Base-by-base conservation (phyloP, 2,329 filamentous ascomycete species). In the Fusarium tuaranense region DNA sequence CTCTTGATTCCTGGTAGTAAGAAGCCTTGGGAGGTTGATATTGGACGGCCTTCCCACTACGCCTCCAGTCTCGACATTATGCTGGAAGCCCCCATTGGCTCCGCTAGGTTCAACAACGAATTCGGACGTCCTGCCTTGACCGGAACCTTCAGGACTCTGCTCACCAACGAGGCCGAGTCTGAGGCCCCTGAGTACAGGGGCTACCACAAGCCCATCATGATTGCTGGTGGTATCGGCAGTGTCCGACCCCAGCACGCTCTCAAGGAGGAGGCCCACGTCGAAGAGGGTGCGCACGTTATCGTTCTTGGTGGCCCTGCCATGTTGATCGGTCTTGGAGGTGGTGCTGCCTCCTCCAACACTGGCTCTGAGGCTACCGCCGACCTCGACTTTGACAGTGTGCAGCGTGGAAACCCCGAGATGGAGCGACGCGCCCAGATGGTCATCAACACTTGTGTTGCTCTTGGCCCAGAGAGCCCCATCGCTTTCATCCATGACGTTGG, bases 181-280 rank as follows among this genome's bases (percentile, higher is more conserved):
- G 81, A 82, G 5, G 77, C 80, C 20, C 88, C 88, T 22, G 95
- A 97, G 76, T 89, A 94, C 80, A 90, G 96, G 76, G 97, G 97
- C 27, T 99, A 97, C 82, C 97, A 98, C 85, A 99, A 99, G 86
- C 97, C 97, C 12, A 98, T 98, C 82, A 97, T 98, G 94, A 95
- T 99, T 84, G 97, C 97, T 72, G 97, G 97, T 80, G 97, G 97
- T 81, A 91, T 98, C 39, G 97, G 97, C 59, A 98, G 94, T 7
- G 96, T 98, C 34, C 88, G 97, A 68, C 96, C 97, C 16, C 92
- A 96, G 78, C 94, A 98, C 80, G 96, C 97, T 4, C 88, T 98
- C 69, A 99, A 99, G 85, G 90, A 94, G 72, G 90, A 92, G 10
- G 88, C 90, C 14, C 88, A 94, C 72, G 97, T 99, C 20, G 92